phyloP scores from a whole-genome alignment of 371 early-diverging fungal genomes.

The Funneliformis caledonium region DNA sequence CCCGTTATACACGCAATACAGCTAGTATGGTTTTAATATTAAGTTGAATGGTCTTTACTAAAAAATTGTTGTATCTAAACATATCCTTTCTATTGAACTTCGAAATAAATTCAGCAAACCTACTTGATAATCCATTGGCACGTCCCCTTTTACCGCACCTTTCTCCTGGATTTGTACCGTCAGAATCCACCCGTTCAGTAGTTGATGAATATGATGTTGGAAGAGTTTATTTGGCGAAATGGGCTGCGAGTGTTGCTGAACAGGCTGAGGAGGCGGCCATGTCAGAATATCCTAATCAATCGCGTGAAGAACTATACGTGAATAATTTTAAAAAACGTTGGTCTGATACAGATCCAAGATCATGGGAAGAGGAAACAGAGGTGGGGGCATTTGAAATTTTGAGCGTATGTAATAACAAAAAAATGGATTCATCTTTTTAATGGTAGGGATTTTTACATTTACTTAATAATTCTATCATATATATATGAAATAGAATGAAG shows the following conservation, averaged over 20 bases:
- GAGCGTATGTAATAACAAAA: conserved; percentile 54
- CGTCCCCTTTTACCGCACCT: conserved; percentile 78
- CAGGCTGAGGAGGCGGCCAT: conserved; percentile 50
- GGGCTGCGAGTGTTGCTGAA: conserved; percentile 71
- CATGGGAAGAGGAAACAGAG: conserved; percentile 58
- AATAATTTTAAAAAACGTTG: conserved; percentile 38
- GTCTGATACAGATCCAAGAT: conserved; percentile 40
- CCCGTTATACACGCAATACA: conserved; percentile 76
- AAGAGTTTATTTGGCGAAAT: conserved; percentile 75
- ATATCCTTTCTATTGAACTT: conserved; percentile 13
- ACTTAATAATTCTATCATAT: background rate
- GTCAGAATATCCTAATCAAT: conserved; percentile 44
- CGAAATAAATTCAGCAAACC: conserved; percentile 50
- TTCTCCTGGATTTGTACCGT: conserved; percentile 61
- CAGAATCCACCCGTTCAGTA: conserved; percentile 55
- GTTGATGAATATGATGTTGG: conserved; percentile 82
- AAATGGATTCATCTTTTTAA: background rate
- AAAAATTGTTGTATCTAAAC: background rate
- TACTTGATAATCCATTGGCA: conserved; percentile 80
- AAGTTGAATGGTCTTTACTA: background rate
- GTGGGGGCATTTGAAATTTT: conserved; percentile 70
- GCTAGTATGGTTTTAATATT: conserved; percentile 50
- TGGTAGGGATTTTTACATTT: too few species aligned
- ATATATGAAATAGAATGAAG: conserved; percentile 45
- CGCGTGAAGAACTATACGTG: background rate